Evolutionary conservation across 2,329 filamentous ascomycete species (phyloP), one percentile per base, ranked within the genome.

Genomic region (Aspergillus alliaceus): DNA sequence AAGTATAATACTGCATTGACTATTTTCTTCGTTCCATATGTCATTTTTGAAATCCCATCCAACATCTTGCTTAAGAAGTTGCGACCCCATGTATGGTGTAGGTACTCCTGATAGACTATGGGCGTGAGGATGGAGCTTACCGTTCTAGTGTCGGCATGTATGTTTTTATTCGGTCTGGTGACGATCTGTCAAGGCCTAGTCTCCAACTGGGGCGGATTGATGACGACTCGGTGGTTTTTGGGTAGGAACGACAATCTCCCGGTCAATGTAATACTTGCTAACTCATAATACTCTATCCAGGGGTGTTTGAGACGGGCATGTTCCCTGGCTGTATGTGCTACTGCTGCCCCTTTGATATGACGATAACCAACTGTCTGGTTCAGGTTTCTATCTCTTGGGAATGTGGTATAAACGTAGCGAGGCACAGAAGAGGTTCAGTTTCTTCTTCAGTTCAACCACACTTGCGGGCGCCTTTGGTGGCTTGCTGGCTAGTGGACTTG

Each of bases 401-500:
- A 93, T 93, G 87, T 77, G 75, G 92, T 99, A 98, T 67, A 87
- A 88, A 58, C 86, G 93, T 58, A 81, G 81, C 44, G 95, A 98
- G 76, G 91, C 93, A 2, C 93, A 98, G 75, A 91, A 91, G 68
- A 86, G 95, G 29, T 97, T 93, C 77, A 90, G 88, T 15, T 93
- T 98, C 80, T 98, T 98, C 81, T 98, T 98, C 80, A 87, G 85
- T 68, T 90, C 82, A 6, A 84, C 85, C 1, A 84, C 82, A 1
- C 76, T 86, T 1, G 84, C 85, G 2, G 84, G 85, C 44, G 84
- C 85, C 1, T 87, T 87, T 59, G 84, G 86, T 50, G 85, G 85
- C 18, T 75, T 88, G 8, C 74, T 88, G 14, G 85, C 85, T 2
- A 81, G 81, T 32, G 85, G 79, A 22, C 82, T 88, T 51, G 80